Percentiles rank a stretch among this genome's conserved stretches.
phyloP scores from a whole-genome alignment of 225 moss, liverwort and hornwort genomes.

The Rhytidiadelphus loreus region DNA sequence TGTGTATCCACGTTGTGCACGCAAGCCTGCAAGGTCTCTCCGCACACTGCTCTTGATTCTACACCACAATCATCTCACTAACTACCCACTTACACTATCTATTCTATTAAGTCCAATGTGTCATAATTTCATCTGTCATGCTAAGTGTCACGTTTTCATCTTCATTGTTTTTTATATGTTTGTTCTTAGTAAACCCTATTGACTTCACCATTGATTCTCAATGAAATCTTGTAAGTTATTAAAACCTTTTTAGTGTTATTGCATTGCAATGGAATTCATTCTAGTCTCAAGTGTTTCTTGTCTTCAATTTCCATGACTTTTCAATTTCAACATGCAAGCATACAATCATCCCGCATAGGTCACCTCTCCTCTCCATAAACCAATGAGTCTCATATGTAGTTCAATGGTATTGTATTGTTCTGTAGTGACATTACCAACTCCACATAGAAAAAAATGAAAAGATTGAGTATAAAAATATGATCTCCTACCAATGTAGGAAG shows the following conservation, averaged over 20 bases:
- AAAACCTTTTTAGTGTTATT: not conserved
- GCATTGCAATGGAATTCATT: not conserved
- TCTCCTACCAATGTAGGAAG: not conserved
- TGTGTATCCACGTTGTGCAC: not conserved
- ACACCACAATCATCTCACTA: not conserved
- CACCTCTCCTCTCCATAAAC: not conserved
- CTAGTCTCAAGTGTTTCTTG: too few species aligned
- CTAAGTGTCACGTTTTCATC: not conserved
- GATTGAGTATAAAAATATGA: not conserved
- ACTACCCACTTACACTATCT: not conserved
- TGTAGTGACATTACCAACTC: not conserved
- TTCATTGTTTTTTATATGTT: not conserved
- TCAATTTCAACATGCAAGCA: not conserved
- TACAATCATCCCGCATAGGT: not conserved
- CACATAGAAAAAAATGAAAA: not conserved
- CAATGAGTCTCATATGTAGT: accelerated
- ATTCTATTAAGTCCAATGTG: not conserved
- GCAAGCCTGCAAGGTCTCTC: not conserved
- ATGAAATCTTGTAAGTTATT: not conserved
- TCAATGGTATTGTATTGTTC: not conserved
- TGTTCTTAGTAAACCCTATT: not conserved
- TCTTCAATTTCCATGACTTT: too few species aligned
- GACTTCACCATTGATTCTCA: not conserved
- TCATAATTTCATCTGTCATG: not conserved
- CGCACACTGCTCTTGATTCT: not conserved